Evolutionary conservation across 1,139 yeast species (phyloP).

Genomic region (Yamadazyma membranifaciens): DNA sequence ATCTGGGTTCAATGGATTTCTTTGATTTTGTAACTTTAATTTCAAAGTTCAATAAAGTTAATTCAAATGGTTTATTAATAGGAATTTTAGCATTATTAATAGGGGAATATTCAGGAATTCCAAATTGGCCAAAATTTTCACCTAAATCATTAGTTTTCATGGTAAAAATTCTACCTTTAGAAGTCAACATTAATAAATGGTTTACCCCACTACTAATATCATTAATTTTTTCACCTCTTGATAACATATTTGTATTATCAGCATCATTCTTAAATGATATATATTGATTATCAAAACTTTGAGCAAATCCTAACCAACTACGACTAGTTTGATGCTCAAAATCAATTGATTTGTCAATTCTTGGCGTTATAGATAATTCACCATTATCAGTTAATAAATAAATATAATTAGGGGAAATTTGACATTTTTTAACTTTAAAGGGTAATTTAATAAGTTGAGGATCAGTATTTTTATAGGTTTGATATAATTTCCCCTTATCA

Average conservation of each 20-base stretch:
- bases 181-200: constrained; percentile 64
- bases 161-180: constrained; percentile 63
- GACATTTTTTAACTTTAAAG: constrained; percentile 47
- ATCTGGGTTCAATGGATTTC: constrained; percentile 36
- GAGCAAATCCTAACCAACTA: constrained; percentile 21
- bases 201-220: constrained; percentile 60
- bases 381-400: constrained; percentile 59
- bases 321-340: constrained; percentile 6
- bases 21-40: constrained; percentile 19
- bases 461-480: constrained; percentile 37
- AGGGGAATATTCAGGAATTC: constrained; percentile 71
- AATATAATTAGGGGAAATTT: constrained; percentile 52
- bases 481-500: constrained; percentile 70
- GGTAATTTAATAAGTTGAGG: constrained; percentile 34
- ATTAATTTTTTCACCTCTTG: constrained; percentile 45
- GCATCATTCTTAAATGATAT: constrained; percentile 7
- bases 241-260: constrained; percentile 14
- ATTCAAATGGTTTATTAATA: constrained; percentile 29
- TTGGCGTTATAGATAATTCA: constrained; percentile 52
- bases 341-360: constrained; percentile 16
- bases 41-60: constrained; percentile 38
- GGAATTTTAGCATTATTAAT: constrained; percentile 35
- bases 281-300: constrained; percentile 6
- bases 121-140: constrained; percentile 73
- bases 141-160: constrained; percentile 50